Base-by-base conservation (phyloP, 2,329 filamentous ascomycete species). In the Grosmannia penicillata region DNA sequence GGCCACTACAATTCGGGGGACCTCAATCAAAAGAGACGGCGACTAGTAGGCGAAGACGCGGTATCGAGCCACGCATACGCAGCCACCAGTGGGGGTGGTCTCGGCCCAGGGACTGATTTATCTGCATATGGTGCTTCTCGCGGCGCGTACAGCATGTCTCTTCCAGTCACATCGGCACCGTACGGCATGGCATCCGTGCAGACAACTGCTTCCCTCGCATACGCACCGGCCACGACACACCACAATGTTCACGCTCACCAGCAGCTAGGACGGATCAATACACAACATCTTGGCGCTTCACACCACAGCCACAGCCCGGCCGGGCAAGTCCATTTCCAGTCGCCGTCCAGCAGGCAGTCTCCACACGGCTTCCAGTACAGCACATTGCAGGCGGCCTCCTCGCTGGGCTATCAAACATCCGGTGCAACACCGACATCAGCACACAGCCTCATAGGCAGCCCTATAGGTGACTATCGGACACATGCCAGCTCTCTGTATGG, bases 331-430 rank as follows among this genome's bases (percentile, higher is more conserved):
- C 17, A 37, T 13, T 46, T 44, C 31, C 42, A 44, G 35, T 44
- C 45, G 6, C 39, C 44, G 3, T 33, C 36, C 2, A 43, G 36
- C 35, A 29, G 42, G 4, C 45, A 44, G 17, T 43, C 45, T 3
- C 38, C 43, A 1, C 43, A 46, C 30, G 39, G 38, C 2, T 45
- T 44, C 27, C 26, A 28, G 9, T 47, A 44, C 27, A 37, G 42
- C 4, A 11, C 37, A 1, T 25, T 46, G 21, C 43, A 18, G 29
- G 43, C 45, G 25, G 40, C 45, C 2, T 41, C 43, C 8, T 41
- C 45, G 8, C 33, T 44, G 38, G 38, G 24, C 9, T 44, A 45
- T 30, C 44, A 42, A 30, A 36, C 43, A 13, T 40, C 41, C 15
- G 42, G 41, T 18, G 37, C 38, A 1, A 39, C 40, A 8, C 35